A percentile compares a stretch with the other conserved stretches of the same genome.
These are phyloP conservation scores for Nannizziopsis barbatae DNA, from an alignment of 2,329 filamentous ascomycete genomes.

Conservation along the genomic window DNA sequence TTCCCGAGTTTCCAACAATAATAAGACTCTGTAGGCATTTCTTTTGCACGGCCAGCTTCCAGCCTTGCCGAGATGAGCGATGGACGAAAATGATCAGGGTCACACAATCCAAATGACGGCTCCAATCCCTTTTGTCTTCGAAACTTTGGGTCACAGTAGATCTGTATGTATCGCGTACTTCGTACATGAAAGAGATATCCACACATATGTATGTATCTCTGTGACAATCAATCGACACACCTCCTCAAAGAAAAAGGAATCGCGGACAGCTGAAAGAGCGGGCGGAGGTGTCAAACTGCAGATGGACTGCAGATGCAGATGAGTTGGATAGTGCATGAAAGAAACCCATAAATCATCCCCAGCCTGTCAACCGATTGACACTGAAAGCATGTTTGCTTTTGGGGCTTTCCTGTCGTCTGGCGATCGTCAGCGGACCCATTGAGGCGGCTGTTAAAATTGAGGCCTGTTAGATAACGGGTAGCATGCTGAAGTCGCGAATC, in stretches of 20 bases:
- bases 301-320: neutral
- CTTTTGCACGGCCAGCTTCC: neutral
- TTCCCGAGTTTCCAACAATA: too few species aligned
- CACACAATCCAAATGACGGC: neutral
- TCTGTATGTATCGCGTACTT: neutral
- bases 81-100: neutral
- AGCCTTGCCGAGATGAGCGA: neutral
- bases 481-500: neutral
- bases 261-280: neutral
- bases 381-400: neutral
- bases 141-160: neutral
- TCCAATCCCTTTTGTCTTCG: neutral
- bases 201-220: too few species aligned
- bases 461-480: neutral
- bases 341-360: neutral
- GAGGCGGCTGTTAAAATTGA: neutral
- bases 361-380: neutral
- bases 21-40: neutral
- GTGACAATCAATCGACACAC: too few species aligned
- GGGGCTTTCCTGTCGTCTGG: neutral
- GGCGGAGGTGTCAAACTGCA: neutral
- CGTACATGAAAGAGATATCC: neutral
- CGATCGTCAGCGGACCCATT: neutral
- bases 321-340: constrained; percentile 1
- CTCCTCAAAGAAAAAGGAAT: neutral